phyloP scores from a whole-genome alignment of 1,284 basidiomycete species.

The Takashimella koratensis region DNA sequence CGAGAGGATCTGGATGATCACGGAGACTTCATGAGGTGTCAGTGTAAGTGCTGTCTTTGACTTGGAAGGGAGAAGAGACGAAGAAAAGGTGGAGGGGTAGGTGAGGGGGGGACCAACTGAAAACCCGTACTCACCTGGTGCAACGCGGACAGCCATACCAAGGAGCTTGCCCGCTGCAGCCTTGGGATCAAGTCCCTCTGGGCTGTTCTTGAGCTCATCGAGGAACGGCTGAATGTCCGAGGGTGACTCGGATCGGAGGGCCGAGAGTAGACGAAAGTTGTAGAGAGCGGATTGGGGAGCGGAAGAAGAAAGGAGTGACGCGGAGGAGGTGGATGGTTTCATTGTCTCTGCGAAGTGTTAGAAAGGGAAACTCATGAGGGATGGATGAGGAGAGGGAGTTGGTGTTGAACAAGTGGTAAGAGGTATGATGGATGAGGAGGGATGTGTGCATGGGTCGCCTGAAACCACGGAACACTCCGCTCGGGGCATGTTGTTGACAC shows the following conservation, averaged over 20 bases:
- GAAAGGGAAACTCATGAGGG: background rate
- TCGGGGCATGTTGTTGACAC: no score
- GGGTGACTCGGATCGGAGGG: constrained; percentile 71
- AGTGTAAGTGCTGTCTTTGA: background rate
- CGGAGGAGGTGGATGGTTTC: background rate
- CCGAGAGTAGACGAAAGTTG: constrained; percentile 74
- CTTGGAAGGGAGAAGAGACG: background rate
- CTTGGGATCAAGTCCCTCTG: constrained; percentile 43
- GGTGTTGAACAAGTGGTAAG: background rate
- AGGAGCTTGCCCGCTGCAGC: constrained; percentile 68
- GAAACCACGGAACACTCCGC: no score
- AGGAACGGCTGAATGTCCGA: constrained; percentile 76
- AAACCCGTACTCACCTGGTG: constrained; percentile 58
- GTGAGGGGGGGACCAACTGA: background rate
- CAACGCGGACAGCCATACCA: constrained; percentile 82
- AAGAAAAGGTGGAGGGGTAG: background rate
- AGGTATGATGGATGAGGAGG: background rate
- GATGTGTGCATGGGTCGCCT: no score
- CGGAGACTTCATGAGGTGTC: constrained; percentile 49
- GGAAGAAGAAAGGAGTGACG: constrained; percentile 6
- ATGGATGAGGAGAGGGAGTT: background rate
- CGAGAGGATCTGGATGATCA: constrained; percentile 64
- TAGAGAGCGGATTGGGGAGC: constrained; percentile 54
- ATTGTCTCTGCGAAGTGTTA: background rate
- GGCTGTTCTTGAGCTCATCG: constrained; percentile 62